Conservation (phyloP, 441 rosid genomes). For the Omphalea diandra region DNA sequence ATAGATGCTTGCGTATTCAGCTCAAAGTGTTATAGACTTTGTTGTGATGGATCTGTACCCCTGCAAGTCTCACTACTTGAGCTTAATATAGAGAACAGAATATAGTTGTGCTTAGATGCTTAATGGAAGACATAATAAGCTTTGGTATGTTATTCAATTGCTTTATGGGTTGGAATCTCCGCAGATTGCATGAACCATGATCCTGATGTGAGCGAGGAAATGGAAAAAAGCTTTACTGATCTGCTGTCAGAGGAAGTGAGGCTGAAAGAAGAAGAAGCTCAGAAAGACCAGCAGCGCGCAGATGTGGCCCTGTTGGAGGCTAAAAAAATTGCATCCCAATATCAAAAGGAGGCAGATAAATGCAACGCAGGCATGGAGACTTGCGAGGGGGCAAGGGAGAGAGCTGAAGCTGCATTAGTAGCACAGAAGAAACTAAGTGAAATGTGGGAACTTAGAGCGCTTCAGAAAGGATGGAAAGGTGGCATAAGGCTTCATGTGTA, state of each 20-base stretch:
- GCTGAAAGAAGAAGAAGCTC: slow-evolving; percentile 62
- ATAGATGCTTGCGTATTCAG: not conserved
- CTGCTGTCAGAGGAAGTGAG: slow-evolving; percentile 68
- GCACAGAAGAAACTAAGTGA: slow-evolving; percentile 62
- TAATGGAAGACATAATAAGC: too few relatives aligned
- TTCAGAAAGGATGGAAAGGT: slow-evolving; percentile 65
- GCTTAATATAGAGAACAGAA: not conserved
- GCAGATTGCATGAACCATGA: slow-evolving; percentile 69
- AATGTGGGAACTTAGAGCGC: slow-evolving; percentile 78
- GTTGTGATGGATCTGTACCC: not conserved
- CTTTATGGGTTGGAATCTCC: not conserved
- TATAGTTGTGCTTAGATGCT: too few relatives aligned
- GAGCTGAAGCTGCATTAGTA: slow-evolving; percentile 50
- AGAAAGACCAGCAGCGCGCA: slow-evolving; percentile 54
- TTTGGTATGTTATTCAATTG: not conserved
- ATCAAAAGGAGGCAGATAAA: slow-evolving; percentile 87
- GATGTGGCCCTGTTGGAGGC: slow-evolving; percentile 76
- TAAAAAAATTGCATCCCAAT: slow-evolving; percentile 76
- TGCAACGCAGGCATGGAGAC: slow-evolving; percentile 88
- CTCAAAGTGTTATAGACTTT: not conserved
- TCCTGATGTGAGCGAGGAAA: slow-evolving; percentile 62
- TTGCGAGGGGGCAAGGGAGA: slow-evolving; percentile 84
- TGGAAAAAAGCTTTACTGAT: slow-evolving; percentile 59
- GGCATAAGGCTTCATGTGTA: slow-evolving; percentile 19
- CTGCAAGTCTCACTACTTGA: not conserved